Evolutionary conservation across 176 grass and related monocot genomes (phyloP), one percentile per base, ranked within the genome.

Genomic region (Oryza rufipogon): DNA sequence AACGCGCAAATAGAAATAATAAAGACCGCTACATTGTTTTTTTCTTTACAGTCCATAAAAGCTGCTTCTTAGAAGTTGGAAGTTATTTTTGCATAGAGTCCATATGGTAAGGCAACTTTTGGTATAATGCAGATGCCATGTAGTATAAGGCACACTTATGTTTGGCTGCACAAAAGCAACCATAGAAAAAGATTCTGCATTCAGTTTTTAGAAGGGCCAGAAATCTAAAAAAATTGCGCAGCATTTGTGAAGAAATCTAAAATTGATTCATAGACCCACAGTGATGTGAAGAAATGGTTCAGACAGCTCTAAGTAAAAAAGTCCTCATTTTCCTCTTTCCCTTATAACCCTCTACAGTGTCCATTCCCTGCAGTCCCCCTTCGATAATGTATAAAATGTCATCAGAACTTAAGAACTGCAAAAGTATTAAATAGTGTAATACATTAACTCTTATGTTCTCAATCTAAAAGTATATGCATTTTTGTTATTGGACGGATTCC

Each of bases 31-130:
- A 17, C 26, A 13, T 30, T 15, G 9, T 45, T 33, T 81, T 81
- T 51, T 41, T 28, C 10, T 67, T 20, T 52, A 48, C 14, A 86
- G 25, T 80, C 41, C 46, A 69, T 66, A 77, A 73, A 71, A 60
- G 9, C 36, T 28, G 73, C 19, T 41, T 54, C 22, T 46, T 45
- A 25, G n/a, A 12, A n/a, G 16, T 46, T 45, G 17, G n/a, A 12
- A n/a, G 16, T 47, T 68, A 17, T 56, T 30, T 39, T 68, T 17
- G 45, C 45, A 54, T 6, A 58, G 9, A 68, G 63, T 66, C 38
- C 61, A 65, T 51, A 73, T 15, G 15, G 32, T 65, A 79, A 41
- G 49, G 32, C 60, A 46, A 34, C n/a, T 32, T 32, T 81, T 81
- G 80, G 12, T 63, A 5, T 26, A 61, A 5, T 69, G 41, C 5